These are phyloP conservation scores for Chenopodium quinoa DNA, from an alignment of 148 eudicot genomes.

Conservation along the genomic window DNA sequence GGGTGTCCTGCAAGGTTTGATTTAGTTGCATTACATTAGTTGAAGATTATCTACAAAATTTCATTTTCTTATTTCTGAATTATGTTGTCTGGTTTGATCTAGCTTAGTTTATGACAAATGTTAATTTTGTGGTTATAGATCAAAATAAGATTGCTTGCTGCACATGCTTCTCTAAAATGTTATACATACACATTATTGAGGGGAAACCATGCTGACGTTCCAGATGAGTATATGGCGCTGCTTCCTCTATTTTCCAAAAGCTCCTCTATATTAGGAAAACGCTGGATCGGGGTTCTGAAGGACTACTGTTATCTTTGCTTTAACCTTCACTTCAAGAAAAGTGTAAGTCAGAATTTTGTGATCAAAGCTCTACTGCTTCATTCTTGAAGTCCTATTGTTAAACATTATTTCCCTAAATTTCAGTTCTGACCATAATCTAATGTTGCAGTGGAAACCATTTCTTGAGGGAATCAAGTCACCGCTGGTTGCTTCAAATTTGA, in stretches of 20 bases:
- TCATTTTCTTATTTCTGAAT: conserved; percentile 1
- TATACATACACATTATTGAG: conserved; percentile 80
- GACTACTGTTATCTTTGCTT: conserved; percentile 77
- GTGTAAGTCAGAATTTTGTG: conserved; percentile 48
- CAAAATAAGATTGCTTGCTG: conserved; percentile 86
- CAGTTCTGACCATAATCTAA: conserved; percentile 8
- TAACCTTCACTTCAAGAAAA: conserved; percentile 49
- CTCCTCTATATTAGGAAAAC: conserved; percentile 65
- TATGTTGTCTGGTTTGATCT: conserved; percentile 7
- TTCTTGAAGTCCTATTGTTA: neutral
- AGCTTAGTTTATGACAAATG: conserved; percentile 5
- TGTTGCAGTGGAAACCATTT: conserved; percentile 80
- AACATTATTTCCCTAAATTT: neutral
- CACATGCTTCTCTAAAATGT: conserved; percentile 97
- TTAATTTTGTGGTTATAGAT: conserved; percentile 46
- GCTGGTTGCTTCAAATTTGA: conserved; percentile 66
- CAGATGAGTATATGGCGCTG: conserved; percentile 78
- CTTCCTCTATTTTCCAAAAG: conserved; percentile 81
- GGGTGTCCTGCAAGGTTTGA: conserved; percentile 96
- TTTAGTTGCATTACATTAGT: conserved; percentile 5
- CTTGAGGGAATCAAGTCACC: conserved; percentile 94
- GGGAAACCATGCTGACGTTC: conserved; percentile 54
- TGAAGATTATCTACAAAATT: neutral
- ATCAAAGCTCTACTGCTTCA: conserved; percentile 5
- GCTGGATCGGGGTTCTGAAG: conserved; percentile 77